A percentile compares a stretch with the other conserved stretches of the same genome.
phyloP scores from a whole-genome alignment of 169 alveolate genomes.

The Babesia caballi region DNA sequence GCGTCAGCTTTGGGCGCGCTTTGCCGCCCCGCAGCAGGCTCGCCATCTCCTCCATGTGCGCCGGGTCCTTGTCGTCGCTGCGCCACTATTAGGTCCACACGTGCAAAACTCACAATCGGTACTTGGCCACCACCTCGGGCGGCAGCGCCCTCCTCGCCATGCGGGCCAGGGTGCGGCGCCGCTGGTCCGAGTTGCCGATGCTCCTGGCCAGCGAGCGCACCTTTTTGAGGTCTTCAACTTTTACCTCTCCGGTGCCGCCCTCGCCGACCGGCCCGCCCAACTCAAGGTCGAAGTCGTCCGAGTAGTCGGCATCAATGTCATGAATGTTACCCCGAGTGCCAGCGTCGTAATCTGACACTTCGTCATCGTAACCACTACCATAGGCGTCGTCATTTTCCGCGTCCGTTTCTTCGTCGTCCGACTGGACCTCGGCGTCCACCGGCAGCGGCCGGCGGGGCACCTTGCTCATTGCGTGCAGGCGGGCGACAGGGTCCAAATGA shows the following conservation, averaged over 20 bases:
- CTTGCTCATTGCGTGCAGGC: slow-evolving; percentile 24
- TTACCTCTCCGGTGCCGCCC: background rate
- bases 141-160: slow-evolving; percentile 34
- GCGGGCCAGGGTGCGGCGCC: slow-evolving; percentile 11
- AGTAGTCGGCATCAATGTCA: background rate
- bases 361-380: background rate
- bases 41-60: slow-evolving; percentile 28
- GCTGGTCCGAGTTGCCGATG: slow-evolving; percentile 25
- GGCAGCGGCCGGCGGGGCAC: slow-evolving; percentile 14
- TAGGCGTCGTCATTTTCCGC: background rate
- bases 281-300: slow-evolving; percentile 1
- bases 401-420: background rate
- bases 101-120: background rate
- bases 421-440: slow-evolving; percentile 4
- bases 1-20: slow-evolving; percentile 7
- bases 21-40: slow-evolving; percentile 1
- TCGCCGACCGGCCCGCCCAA: slow-evolving; percentile 25
- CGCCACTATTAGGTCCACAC: background rate
- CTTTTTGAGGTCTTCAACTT: slow-evolving; percentile 12
- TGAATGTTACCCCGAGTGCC: background rate
- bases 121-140: slow-evolving; percentile 19
- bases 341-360: background rate
- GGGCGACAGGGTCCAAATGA: slow-evolving; percentile 9
- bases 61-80: background rate
- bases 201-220: slow-evolving; percentile 34